Evolutionary conservation across 2,329 filamentous ascomycete genomes (phyloP), one percentile per base, ranked within the genome.

Genomic region (Coniochaeta pulveracea): DNA sequence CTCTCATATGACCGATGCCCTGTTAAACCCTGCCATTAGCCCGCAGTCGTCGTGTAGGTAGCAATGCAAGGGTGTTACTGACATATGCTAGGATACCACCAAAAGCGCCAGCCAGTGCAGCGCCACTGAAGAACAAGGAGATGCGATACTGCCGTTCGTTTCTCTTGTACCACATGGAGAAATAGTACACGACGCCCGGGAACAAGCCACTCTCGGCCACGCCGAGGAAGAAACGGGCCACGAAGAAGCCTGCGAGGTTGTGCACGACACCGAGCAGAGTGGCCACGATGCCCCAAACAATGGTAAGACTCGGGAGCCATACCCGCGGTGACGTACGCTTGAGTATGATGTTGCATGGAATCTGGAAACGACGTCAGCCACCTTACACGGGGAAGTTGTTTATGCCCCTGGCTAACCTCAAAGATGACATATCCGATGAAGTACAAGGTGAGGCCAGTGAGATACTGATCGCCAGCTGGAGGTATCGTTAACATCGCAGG

Each of bases 361-460:
- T 61, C 64, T 67, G 9, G 4, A 10, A 2, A 3, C 2, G 10
- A 14, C 33, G 18, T 50, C 10, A 47, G 37, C 4, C 1, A 7
- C 6, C 2, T 0, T 9, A 34, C 18, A 10, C 16, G 26, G 29
- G 11, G 26, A 5, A 17, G 17, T 8, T 23, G 12, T 4, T 11
- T 22, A 24, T 4, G 14, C 7, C 11, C 12, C 5, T n/a, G 10
- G 18, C 48, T 26, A 27, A 65, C 63, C 44, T 75, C 70, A 26
- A 74, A 74, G 9, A 72, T 43, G 2, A 72, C 68, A 37, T 74
- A 75, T 26, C 67, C 68, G 25, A 74, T 56, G 45, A 83, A 83
- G 49, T 80, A 83, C 0, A 82, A 49, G 0, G 76, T 81, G 25
- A 82, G 47, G 1, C 74, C 73, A 0, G 70, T 76, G 1, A 81